These are phyloP conservation scores for Macrophomina tecta DNA, from an alignment of 2,329 filamentous ascomycete genomes.

Conservation along the genomic window DNA sequence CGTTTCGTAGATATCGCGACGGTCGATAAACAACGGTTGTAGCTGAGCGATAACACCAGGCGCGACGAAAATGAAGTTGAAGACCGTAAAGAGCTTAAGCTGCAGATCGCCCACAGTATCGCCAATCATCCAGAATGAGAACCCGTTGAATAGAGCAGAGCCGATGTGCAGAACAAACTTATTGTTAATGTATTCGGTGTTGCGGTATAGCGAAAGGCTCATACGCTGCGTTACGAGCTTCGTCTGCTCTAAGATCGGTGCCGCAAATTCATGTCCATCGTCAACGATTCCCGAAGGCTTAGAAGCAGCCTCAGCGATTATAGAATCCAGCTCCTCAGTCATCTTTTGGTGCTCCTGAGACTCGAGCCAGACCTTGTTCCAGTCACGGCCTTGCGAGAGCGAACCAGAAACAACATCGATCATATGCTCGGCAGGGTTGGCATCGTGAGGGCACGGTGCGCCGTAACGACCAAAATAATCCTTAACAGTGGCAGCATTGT, in stretches of 20 bases:
- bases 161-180: conserved; percentile 59
- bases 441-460: conserved; percentile 58
- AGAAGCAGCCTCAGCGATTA: conserved; percentile 45
- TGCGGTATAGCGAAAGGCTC: conserved; percentile 64
- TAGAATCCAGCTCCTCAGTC: conserved; percentile 43
- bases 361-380: conserved; percentile 46
- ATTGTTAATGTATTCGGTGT: conserved; percentile 68
- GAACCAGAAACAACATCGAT: conserved; percentile 65
- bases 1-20: conserved; percentile 34
- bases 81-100: conserved; percentile 40
- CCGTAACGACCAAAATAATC: conserved; percentile 56
- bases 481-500: conserved; percentile 70
- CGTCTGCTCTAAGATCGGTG: conserved; percentile 38
- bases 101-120: conserved; percentile 19
- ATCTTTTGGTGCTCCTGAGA: conserved; percentile 41
- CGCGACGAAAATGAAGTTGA: conserved; percentile 40
- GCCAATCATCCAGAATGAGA: conserved; percentile 26
- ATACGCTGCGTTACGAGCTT: conserved; percentile 46
- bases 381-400: conserved; percentile 37
- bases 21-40: conserved; percentile 53
- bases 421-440: conserved; percentile 73
- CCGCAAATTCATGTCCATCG: conserved; percentile 48
- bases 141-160: conserved; percentile 32
- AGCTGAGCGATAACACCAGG: conserved; percentile 46
- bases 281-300: conserved; percentile 46